These are phyloP conservation scores for Fusarium buharicum DNA, from an alignment of 2,329 filamentous ascomycete species.

Conservation along the genomic window DNA sequence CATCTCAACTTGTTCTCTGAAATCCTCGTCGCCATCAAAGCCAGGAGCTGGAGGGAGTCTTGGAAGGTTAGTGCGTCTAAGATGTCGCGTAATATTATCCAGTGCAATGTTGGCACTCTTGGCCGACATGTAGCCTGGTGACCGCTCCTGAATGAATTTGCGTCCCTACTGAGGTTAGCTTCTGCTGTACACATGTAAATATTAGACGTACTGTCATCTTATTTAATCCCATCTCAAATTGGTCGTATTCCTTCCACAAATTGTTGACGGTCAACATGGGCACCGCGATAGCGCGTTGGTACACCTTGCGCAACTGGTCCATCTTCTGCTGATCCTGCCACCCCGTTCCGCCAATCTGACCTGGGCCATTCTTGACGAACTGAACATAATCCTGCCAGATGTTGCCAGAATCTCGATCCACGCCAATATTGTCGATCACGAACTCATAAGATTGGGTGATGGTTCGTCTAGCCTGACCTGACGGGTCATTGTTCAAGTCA, in stretches of 20 bases:
- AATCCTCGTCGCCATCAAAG: conserved; percentile 88
- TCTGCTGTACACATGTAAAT: conserved; percentile 13
- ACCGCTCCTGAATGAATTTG: conserved; percentile 93
- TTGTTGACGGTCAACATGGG: conserved; percentile 85
- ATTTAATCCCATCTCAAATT: conserved; percentile 93
- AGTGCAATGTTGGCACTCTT: conserved; percentile 88
- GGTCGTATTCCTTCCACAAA: conserved; percentile 97
- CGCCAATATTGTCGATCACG: conserved; percentile 87
- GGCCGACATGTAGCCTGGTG: conserved; percentile 94
- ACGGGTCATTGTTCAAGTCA: conserved; percentile 81
- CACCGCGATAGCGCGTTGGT: conserved; percentile 87
- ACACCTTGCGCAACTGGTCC: conserved; percentile 90
- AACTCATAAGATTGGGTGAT: conserved; percentile 92
- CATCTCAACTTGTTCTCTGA: conserved; percentile 81
- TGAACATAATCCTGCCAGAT: conserved; percentile 97
- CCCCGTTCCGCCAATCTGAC: conserved; percentile 81
- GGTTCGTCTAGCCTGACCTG: conserved; percentile 78
- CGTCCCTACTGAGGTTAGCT: conserved; percentile 70
- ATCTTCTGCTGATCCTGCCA: conserved; percentile 99
- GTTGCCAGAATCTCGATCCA: conserved; percentile 87
- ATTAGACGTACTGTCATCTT: conserved; percentile 78
- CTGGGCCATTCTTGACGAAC: conserved; percentile 89
- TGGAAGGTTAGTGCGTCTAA: conserved; percentile 82
- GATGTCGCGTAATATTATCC: conserved; percentile 83
- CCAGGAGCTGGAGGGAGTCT: conserved; percentile 83